phyloP scores from a whole-genome alignment of 2,329 filamentous ascomycete species.

The Orbilia brochopaga region DNA sequence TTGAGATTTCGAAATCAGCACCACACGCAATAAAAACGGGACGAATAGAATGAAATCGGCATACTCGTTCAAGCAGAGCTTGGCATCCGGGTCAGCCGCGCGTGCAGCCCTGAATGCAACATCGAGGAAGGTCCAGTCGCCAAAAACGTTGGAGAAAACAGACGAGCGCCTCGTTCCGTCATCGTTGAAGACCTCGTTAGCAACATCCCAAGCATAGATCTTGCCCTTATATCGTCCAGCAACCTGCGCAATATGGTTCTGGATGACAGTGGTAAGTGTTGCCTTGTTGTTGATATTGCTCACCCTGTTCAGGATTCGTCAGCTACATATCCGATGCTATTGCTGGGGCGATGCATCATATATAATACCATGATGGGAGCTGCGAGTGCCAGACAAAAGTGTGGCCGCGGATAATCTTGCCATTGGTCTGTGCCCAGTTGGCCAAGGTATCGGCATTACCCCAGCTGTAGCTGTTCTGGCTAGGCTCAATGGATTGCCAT shows the following conservation, averaged over 20 bases:
- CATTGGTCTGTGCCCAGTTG: slow-evolving; percentile 65
- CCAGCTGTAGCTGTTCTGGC: slow-evolving; percentile 65
- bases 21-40: background rate
- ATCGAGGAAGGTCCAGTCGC: slow-evolving; percentile 69
- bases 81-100: slow-evolving; percentile 69
- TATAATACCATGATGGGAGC: slow-evolving; percentile 58
- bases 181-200: slow-evolving; percentile 66
- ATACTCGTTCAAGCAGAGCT: slow-evolving; percentile 75
- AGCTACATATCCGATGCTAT: background rate
- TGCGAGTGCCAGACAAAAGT: slow-evolving; percentile 71
- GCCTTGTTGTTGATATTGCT: slow-evolving; percentile 63
- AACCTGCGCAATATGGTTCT: slow-evolving; percentile 67
- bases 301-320: slow-evolving; percentile 62
- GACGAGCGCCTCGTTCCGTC: slow-evolving; percentile 66
- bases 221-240: slow-evolving; percentile 69
- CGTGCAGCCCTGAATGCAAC: slow-evolving; percentile 74
- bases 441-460: slow-evolving; percentile 66
- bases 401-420: slow-evolving; percentile 69
- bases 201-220: slow-evolving; percentile 69
- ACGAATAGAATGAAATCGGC: slow-evolving; percentile 55
- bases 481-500: slow-evolving; percentile 65
- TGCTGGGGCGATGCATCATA: background rate
- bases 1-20: slow-evolving; percentile 2
- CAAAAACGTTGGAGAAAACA: slow-evolving; percentile 72
- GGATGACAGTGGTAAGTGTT: slow-evolving; percentile 65